Percentiles rank a stretch among this genome's conserved stretches.
phyloP scores from a whole-genome alignment of 2,329 filamentous ascomycete species.

The Colletotrichum scovillei region DNA sequence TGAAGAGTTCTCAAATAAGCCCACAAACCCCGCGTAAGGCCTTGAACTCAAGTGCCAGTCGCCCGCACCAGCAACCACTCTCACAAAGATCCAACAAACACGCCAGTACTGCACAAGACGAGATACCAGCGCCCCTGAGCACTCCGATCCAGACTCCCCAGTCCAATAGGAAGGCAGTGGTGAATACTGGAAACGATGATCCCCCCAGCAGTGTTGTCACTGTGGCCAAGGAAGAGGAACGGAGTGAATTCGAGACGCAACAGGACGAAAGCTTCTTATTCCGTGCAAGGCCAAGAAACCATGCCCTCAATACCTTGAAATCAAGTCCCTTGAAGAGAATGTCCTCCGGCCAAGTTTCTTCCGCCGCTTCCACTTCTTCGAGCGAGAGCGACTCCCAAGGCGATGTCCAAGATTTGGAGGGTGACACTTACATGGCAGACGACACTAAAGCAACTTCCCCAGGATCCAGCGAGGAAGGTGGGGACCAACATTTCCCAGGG shows the following conservation, averaged over 20 bases:
- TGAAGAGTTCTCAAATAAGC: not conserved
- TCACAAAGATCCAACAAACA: not conserved
- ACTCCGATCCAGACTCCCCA: constrained; percentile 29
- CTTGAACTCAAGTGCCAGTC: not conserved
- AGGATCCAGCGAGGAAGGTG: not conserved
- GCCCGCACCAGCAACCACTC: not conserved
- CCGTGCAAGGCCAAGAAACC: constrained; percentile 37
- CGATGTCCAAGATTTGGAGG: constrained; percentile 19
- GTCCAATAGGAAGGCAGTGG: not conserved
- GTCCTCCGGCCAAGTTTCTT: not conserved
- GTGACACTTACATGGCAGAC: constrained; percentile 28
- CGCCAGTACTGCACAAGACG: not conserved
- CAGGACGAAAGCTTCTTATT: constrained; percentile 48
- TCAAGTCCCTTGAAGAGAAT: not conserved
- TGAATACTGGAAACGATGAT: not conserved
- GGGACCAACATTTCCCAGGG: not conserved
- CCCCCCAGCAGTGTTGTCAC: not conserved
- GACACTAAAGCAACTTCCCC: constrained; percentile 27
- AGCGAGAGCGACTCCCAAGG: constrained; percentile 4
- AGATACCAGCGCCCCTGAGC: constrained; percentile 6
- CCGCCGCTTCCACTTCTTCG: not conserved
- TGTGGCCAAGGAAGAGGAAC: not conserved
- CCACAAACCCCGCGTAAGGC: not conserved
- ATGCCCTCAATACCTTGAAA: not conserved
- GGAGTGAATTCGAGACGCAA: constrained; percentile 41